Evolutionary conservation across 1,284 basidiomycete species (phyloP), one percentile per base, ranked within the genome.

Genomic region (Porogramme epimiltina): DNA sequence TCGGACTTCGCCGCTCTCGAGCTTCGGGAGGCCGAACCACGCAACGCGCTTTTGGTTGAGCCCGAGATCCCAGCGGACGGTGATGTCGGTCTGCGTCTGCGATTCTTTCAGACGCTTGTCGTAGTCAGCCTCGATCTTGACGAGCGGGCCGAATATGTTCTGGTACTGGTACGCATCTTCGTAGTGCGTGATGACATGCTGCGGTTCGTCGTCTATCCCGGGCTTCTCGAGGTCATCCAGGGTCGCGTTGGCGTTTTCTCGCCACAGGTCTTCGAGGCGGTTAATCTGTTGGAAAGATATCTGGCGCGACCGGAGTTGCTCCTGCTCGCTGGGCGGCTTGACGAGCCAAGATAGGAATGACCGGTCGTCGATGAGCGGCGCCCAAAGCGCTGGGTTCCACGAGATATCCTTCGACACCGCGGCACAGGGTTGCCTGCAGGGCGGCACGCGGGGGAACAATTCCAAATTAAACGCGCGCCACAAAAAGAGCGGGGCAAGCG

Each of bases 101-200:
- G 93, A 93, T 70, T 99, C 97, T 73, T 99, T 99, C 65, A 99
- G 80, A 55, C 89, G 85, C 73, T 97, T 96, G 70, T 99, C 97
- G 66, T 98, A 99, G 74, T 99, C 97, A 5, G 97, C 97, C 69
- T 99, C 97, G 63, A 99, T 98, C 77, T 99, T 99, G 69, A 99
- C 96, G 37, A 99, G 81, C 8, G 96, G 96, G 1, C 96, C 96
- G 66, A 98, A 96, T 53, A 99, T 98, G 68, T 98, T 98, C 73
- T 98, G 96, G 69, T 99, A 99, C 69, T 99, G 96, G 68, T 98
- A 98, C 34, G 97, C 96, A 68, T 99, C 97, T 69, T 99, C 96
- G 70, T 99, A 99, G 28, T 87, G 87, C 39, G 93, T 73, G 25
- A 97, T 69, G 58, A 99, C 93, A 1, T 90, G 84, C 68, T 96